These are phyloP conservation scores for Teunomyces lycoperdinae DNA, from an alignment of 805 yeast genomes.

Conservation along the genomic window DNA sequence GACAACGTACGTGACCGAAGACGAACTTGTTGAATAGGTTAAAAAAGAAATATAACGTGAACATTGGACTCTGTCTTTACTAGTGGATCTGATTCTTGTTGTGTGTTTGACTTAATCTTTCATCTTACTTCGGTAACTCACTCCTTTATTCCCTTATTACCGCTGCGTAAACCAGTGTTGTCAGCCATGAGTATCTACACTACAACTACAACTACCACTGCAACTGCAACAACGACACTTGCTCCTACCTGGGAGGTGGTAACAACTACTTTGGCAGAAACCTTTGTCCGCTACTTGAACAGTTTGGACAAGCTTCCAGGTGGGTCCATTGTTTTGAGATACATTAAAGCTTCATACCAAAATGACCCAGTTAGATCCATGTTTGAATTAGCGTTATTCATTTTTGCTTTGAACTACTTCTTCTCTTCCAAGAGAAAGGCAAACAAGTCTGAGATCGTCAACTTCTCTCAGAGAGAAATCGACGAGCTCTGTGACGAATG, in stretches of 20 bases:
- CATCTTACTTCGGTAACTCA: neutral
- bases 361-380: slow-evolving; percentile 91
- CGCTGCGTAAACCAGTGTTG: neutral
- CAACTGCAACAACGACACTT: slow-evolving; percentile 25
- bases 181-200: slow-evolving; percentile 1
- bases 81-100: neutral
- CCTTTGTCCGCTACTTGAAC: slow-evolving; percentile 34
- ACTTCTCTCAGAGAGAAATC: slow-evolving; percentile 58
- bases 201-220: slow-evolving; percentile 26
- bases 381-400: slow-evolving; percentile 69
- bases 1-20: slow-evolving; percentile 1
- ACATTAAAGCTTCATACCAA: slow-evolving; percentile 82
- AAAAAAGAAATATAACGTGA: neutral
- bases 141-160: neutral
- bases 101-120: neutral
- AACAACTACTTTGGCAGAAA: slow-evolving; percentile 29
- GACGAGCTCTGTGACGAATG: slow-evolving; percentile 86
- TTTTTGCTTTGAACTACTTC: slow-evolving; percentile 84
- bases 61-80: neutral
- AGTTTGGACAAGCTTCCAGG: slow-evolving; percentile 48
- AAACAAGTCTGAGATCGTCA: slow-evolving; percentile 67
- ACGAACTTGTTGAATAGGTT: neutral
- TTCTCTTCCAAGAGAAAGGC: slow-evolving; percentile 73
- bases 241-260: slow-evolving; percentile 40
- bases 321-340: slow-evolving; percentile 58